Conservation (phyloP, 495 filamentous ascomycete species). For the Xylaria palmicola region DNA sequence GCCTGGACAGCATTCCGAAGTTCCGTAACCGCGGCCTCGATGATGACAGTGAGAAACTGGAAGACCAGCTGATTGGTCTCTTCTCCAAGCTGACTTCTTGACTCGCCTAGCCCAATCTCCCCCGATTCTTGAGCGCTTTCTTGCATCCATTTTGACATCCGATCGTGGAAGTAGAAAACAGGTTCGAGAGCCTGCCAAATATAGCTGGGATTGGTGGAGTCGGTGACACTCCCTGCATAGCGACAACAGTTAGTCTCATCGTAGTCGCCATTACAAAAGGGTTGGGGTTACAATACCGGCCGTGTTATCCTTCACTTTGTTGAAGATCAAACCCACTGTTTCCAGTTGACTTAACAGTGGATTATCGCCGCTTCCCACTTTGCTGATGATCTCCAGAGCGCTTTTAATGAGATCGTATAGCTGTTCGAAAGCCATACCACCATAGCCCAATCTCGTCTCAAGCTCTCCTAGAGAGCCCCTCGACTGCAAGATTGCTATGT, state of each 20-base stretch:
- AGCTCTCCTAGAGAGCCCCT: conserved; percentile 67
- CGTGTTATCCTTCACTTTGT: not conserved
- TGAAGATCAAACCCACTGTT: conserved; percentile 9
- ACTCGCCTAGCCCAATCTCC: conserved; percentile 3
- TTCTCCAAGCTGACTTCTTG: conserved; percentile 53
- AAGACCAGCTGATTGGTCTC: conserved; percentile 71
- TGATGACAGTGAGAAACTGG: conserved; percentile 68
- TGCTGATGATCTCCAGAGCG: conserved; percentile 61
- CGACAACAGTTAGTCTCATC: conserved; percentile 44
- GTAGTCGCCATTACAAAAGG: not conserved
- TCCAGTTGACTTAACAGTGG: conserved; percentile 9
- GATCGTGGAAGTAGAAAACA: conserved; percentile 13
- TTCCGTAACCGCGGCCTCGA: conserved; percentile 68
- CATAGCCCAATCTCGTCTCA: conserved; percentile 60
- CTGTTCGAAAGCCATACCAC: conserved; percentile 47
- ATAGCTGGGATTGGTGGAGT: conserved; percentile 4
- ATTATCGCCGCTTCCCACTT: conserved; percentile 55
- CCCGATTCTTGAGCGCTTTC: conserved; percentile 16
- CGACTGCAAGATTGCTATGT: conserved; percentile 61
- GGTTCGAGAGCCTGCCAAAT: conserved; percentile 15
- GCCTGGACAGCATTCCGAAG: conserved; percentile 67
- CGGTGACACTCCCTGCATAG: conserved; percentile 47
- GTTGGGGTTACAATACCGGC: conserved; percentile 37
- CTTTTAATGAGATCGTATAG: conserved; percentile 48
- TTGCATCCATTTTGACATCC: conserved; percentile 15